phyloP scores from a whole-genome alignment of 768 basidiomycete species.

The Boletus eberwhitei region DNA sequence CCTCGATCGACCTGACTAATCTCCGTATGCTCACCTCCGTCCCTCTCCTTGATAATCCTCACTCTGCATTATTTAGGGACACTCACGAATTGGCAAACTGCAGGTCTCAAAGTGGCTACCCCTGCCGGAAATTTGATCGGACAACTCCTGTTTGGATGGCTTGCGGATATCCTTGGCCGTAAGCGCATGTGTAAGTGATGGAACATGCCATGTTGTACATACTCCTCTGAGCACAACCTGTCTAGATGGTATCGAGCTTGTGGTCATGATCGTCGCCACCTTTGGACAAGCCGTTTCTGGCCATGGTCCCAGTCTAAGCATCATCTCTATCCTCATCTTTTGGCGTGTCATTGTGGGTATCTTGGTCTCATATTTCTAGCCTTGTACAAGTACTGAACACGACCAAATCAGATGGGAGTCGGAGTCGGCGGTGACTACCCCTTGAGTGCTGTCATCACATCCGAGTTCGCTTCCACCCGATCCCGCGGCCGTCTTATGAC shows the following conservation, averaged over 20 bases:
- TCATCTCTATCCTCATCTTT: constrained; percentile 69
- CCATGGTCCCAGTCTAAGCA: constrained; percentile 53
- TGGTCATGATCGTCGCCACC: constrained; percentile 73
- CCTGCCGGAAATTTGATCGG: constrained; percentile 72
- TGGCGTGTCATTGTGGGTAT: constrained; percentile 70
- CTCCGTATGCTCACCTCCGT: not conserved
- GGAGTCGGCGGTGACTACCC: constrained; percentile 90
- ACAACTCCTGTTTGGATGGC: constrained; percentile 72
- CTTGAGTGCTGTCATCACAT: constrained; percentile 74
- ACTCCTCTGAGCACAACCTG: not conserved
- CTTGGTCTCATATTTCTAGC: not conserved
- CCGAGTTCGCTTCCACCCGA: constrained; percentile 74
- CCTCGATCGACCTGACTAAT: no score
- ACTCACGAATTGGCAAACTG: constrained; percentile 48
- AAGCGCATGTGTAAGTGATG: constrained; percentile 66
- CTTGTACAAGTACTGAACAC: constrained; percentile 12
- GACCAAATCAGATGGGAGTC: constrained; percentile 58
- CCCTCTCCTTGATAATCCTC: not conserved
- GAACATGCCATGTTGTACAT: not conserved
- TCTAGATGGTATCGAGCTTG: constrained; percentile 48
- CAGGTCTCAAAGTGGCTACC: constrained; percentile 71
- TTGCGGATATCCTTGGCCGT: constrained; percentile 70
- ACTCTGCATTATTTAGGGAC: no score
- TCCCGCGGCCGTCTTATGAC: constrained; percentile 83
- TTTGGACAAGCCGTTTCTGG: constrained; percentile 79